phyloP scores from a whole-genome alignment of 2,329 filamentous ascomycete genomes.

The Hirsutella rhossiliensis region DNA sequence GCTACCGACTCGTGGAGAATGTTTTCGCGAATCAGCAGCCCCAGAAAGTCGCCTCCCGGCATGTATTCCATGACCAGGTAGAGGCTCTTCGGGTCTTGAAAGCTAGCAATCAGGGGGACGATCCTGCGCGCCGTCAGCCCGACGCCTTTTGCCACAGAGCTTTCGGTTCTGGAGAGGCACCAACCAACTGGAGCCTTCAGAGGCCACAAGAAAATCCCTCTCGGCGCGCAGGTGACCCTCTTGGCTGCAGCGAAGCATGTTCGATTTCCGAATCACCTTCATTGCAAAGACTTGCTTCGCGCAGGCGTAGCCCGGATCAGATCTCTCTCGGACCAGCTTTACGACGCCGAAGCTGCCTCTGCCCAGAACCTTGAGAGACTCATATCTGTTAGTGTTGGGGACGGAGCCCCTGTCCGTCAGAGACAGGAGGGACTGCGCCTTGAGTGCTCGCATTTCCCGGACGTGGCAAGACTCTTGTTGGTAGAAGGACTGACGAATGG shows the following conservation, averaged over 20 bases:
- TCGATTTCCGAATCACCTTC: slow-evolving; percentile 92
- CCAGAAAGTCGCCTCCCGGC: slow-evolving; percentile 90
- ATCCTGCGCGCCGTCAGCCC: slow-evolving; percentile 41
- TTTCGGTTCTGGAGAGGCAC: slow-evolving; percentile 6
- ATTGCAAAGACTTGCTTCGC: slow-evolving; percentile 67
- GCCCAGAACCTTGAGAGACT: slow-evolving; percentile 70
- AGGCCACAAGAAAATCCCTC: slow-evolving; percentile 80
- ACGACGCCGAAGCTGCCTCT: slow-evolving; percentile 95
- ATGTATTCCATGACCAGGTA: slow-evolving; percentile 98
- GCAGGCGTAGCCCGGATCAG: slow-evolving; percentile 13
- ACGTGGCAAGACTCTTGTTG: slow-evolving; percentile 62
- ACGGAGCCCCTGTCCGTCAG: slow-evolving; percentile 2
- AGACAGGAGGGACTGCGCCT: slow-evolving; percentile 19
- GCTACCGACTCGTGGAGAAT: slow-evolving; percentile 67
- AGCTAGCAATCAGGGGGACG: slow-evolving; percentile 76
- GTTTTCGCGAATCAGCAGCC: slow-evolving; percentile 74
- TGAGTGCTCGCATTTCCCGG: slow-evolving; percentile 56
- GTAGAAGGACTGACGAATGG: slow-evolving; percentile 46
- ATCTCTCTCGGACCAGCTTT: slow-evolving; percentile 63
- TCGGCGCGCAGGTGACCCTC: slow-evolving; percentile 88
- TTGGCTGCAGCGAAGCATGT: slow-evolving; percentile 83
- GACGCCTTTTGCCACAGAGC: background rate
- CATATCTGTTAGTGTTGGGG: slow-evolving; percentile 39
- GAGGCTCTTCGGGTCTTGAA: slow-evolving; percentile 72
- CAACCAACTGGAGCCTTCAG: slow-evolving; percentile 73